Percentiles rank a stretch among this genome's conserved stretches.
Conservation (phyloP, 2,329 filamentous ascomycete species). For the Alternaria novae-zelandiae region DNA sequence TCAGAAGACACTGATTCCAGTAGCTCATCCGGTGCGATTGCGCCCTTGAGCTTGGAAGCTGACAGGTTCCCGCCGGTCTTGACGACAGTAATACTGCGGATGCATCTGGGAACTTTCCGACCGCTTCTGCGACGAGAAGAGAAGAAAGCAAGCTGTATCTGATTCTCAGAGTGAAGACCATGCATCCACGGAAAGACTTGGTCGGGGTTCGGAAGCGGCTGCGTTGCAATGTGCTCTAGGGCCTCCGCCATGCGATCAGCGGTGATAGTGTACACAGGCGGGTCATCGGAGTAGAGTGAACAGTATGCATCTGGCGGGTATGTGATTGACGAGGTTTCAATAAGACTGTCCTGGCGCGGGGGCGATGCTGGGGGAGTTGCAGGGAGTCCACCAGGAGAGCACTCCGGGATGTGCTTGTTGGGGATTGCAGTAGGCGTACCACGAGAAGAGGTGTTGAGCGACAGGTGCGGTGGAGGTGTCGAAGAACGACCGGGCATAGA, state of each 20-base stretch:
- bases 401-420: conserved; percentile 90
- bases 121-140: conserved; percentile 74
- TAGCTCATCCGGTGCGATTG: conserved; percentile 82
- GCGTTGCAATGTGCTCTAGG: conserved; percentile 75
- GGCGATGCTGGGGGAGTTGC: conserved; percentile 65
- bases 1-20: conserved; percentile 60
- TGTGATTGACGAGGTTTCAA: conserved; percentile 71
- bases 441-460: conserved; percentile 63
- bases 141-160: conserved; percentile 90
- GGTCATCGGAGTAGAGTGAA: conserved; percentile 59
- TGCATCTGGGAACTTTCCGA: conserved; percentile 74
- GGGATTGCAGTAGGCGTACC: conserved; percentile 69
- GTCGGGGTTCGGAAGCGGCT: conserved; percentile 83
- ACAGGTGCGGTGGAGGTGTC: conserved; percentile 61
- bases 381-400: conserved; percentile 75
- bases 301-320: conserved; percentile 73
- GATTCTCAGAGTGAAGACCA: conserved; percentile 86
- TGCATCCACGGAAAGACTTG: conserved; percentile 96
- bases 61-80: conserved; percentile 85
- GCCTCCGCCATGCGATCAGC: conserved; percentile 73
- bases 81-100: conserved; percentile 82
- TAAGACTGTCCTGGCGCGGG: conserved; percentile 61
- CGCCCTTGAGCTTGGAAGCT: conserved; percentile 80
- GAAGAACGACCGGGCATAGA: conserved; percentile 46
- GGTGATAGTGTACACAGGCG: conserved; percentile 74